These are phyloP conservation scores for Amylocystis lapponica DNA, from an alignment of 768 basidiomycete genomes.

Conservation along the genomic window DNA sequence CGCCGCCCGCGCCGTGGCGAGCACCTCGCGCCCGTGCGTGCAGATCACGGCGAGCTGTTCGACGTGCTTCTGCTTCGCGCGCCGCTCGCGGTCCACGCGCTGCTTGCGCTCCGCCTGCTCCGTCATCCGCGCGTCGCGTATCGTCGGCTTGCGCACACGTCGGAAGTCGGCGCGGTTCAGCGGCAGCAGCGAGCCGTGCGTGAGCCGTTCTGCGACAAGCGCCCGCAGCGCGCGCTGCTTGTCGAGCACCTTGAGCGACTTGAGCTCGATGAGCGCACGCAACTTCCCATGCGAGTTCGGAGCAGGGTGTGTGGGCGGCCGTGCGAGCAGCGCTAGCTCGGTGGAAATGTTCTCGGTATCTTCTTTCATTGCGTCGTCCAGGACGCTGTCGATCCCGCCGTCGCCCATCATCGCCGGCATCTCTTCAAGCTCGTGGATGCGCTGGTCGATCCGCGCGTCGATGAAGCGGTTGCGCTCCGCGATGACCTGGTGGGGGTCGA, in stretches of 20 bases:
- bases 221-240: slow-evolving; percentile 89
- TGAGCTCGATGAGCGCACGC: slow-evolving; percentile 89
- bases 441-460: slow-evolving; percentile 82
- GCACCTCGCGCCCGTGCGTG: slow-evolving; percentile 72
- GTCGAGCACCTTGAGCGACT: slow-evolving; percentile 79
- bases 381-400: slow-evolving; percentile 53
- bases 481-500: slow-evolving; percentile 88
- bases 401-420: slow-evolving; percentile 79
- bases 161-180: slow-evolving; percentile 92
- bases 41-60: slow-evolving; percentile 89
- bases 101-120: slow-evolving; percentile 90
- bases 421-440: slow-evolving; percentile 79
- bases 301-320: slow-evolving; percentile 47
- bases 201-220: slow-evolving; percentile 78
- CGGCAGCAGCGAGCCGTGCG: slow-evolving; percentile 83
- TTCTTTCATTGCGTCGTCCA: slow-evolving; percentile 30
- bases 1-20: slow-evolving; percentile 53
- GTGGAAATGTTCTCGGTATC: slow-evolving; percentile 31
- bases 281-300: slow-evolving; percentile 76
- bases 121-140: slow-evolving; percentile 85
- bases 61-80: slow-evolving; percentile 94
- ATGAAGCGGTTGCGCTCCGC: slow-evolving; percentile 91
- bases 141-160: slow-evolving; percentile 73
- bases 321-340: slow-evolving; percentile 15
- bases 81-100: slow-evolving; percentile 84